Evolutionary conservation across 805 yeast species (phyloP).

Genomic region (Metschnikowia continentalis): DNA sequence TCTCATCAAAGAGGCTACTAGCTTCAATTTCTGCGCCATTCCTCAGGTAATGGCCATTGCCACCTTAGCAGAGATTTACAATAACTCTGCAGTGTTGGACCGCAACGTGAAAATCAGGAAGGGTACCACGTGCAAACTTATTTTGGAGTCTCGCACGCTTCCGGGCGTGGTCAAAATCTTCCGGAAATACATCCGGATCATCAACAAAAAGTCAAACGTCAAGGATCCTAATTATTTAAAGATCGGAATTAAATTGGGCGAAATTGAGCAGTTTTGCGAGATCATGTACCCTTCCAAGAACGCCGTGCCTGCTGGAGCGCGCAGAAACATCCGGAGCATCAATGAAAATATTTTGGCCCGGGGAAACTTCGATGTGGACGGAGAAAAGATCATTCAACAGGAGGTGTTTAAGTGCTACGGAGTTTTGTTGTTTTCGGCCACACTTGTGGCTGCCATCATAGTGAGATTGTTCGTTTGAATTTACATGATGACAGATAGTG

Average conservation of each 20-base stretch:
- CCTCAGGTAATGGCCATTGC: slow-evolving; percentile 99
- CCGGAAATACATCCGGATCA: slow-evolving; percentile 64
- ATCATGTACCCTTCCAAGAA: slow-evolving; percentile 57
- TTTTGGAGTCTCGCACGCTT: slow-evolving; percentile 68
- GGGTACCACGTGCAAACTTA: slow-evolving; percentile 77
- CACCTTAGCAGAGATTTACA: slow-evolving; percentile 79
- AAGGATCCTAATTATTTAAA: slow-evolving; percentile 81
- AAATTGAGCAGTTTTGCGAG: slow-evolving; percentile 85
- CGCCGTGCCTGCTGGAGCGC: slow-evolving; percentile 49
- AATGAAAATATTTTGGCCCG: slow-evolving; percentile 33
- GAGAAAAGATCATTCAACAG: slow-evolving; percentile 16
- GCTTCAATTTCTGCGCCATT: slow-evolving; percentile 90
- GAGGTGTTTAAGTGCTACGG: slow-evolving; percentile 19
- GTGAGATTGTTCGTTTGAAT: slow-evolving; percentile 1
- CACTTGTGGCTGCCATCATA: slow-evolving; percentile 7
- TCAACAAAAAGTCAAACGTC: slow-evolving; percentile 76
- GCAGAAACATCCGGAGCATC: slow-evolving; percentile 34
- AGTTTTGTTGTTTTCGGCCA: slow-evolving; percentile 6
- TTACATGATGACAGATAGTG: no score
- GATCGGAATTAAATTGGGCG: slow-evolving; percentile 81
- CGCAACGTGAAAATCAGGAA: slow-evolving; percentile 82
- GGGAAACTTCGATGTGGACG: slow-evolving; percentile 36
- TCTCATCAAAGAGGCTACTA: slow-evolving; percentile 71
- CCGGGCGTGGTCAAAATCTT: slow-evolving; percentile 75
- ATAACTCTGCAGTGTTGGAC: slow-evolving; percentile 69